A percentile compares a stretch with the other conserved stretches of the same genome.
phyloP scores from a whole-genome alignment of 805 yeast species.

The Candida insectorum region DNA sequence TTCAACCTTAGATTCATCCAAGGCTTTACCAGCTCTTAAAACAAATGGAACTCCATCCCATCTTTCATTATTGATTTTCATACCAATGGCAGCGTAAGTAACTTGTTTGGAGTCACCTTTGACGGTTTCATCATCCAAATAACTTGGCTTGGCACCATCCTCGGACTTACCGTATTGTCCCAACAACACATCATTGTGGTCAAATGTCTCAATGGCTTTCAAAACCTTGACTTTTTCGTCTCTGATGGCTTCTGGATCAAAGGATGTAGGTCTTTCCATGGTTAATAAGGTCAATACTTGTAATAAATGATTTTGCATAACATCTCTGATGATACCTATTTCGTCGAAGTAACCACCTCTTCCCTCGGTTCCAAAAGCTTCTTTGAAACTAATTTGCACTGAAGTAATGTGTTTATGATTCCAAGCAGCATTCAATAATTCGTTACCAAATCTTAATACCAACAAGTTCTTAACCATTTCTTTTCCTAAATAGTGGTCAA shows the following conservation, averaged over 20 bases:
- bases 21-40: conserved; percentile 96
- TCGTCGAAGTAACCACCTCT: conserved; percentile 97
- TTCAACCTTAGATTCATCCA: conserved; percentile 92
- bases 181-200: conserved; percentile 61
- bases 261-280: conserved; percentile 94
- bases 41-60: conserved; percentile 99
- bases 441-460: conserved; percentile 87
- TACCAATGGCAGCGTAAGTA: conserved; percentile 83
- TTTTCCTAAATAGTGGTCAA: conserved; percentile 96
- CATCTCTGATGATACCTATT: conserved; percentile 95
- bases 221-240: conserved; percentile 95
- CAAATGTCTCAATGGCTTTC: conserved; percentile 72
- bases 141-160: conserved; percentile 89
- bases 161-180: conserved; percentile 86
- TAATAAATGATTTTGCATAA: conserved; percentile 94
- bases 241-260: conserved; percentile 87
- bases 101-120: conserved; percentile 77
- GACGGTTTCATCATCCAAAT: conserved; percentile 90
- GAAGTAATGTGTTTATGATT: conserved; percentile 71
- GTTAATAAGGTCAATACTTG: conserved; percentile 89
- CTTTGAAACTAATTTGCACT: conserved; percentile 91
- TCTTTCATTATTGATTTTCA: conserved; percentile 84
- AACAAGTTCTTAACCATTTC: conserved; percentile 95
- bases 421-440: conserved; percentile 86
- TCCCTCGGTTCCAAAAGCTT: conserved; percentile 98